Percentiles rank a stretch among this genome's conserved stretches.
Evolutionary conservation across 1,139 yeast genomes (phyloP).

Genomic region (Candida tetrigidarum): DNA sequence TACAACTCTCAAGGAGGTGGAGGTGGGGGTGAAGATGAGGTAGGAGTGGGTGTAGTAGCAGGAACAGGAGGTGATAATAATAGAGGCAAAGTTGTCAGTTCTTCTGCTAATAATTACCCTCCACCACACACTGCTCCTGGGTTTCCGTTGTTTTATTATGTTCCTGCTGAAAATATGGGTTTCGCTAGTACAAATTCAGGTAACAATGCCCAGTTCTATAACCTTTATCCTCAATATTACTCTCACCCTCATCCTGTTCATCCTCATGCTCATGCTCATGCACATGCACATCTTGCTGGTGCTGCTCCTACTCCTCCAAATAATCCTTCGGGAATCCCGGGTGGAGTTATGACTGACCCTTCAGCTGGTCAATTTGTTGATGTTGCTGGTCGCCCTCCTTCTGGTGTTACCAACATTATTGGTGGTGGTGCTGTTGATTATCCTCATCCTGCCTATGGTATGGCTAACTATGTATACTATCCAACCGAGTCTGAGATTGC

Average conservation of each 20-base stretch:
- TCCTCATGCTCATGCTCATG: not conserved
- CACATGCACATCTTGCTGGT: too few species aligned
- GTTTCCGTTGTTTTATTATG: conserved; percentile 27
- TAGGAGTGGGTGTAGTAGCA: not conserved
- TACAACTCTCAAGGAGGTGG: not conserved
- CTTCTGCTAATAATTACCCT: not conserved
- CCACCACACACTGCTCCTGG: conserved; percentile 12
- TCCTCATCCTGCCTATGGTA: conserved; percentile 16
- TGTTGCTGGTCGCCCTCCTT: conserved; percentile 6
- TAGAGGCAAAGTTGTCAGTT: not conserved
- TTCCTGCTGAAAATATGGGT: conserved; percentile 21
- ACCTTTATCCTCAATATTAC: conserved; percentile 23
- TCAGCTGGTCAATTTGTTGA: conserved; percentile 1
- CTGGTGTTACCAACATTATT: conserved; percentile 2
- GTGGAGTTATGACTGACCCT: not conserved
- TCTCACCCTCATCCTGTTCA: conserved; percentile 1
- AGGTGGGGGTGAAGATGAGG: too few species aligned
- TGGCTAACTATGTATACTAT: conserved; percentile 19
- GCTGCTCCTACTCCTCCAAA: conserved; percentile 1
- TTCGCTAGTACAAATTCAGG: conserved; percentile 10
- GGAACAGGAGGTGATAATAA: not conserved
- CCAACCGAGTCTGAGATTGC: conserved; percentile 17
- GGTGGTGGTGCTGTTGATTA: conserved; percentile 1
- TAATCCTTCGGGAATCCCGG: conserved; percentile 7
- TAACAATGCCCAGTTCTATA: conserved; percentile 19